These are phyloP conservation scores for Aspergillus piperis DNA, from an alignment of 2,329 filamentous ascomycete species.

Conservation along the genomic window DNA sequence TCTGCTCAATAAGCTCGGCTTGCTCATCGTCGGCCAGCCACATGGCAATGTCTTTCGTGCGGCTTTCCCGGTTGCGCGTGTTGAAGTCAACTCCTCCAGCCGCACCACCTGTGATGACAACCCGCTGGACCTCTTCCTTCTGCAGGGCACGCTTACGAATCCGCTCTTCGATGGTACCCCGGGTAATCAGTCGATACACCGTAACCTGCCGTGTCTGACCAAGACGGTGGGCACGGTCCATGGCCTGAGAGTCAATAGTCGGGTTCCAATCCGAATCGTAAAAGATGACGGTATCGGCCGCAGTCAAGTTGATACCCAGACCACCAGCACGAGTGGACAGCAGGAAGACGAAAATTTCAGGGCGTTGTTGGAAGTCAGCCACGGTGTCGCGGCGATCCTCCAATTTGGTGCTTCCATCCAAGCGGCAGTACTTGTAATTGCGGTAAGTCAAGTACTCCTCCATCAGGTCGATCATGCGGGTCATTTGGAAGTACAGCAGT, in stretches of 20 bases:
- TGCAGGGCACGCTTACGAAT: constrained; percentile 96
- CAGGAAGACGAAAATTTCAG: constrained; percentile 96
- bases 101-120: constrained; percentile 87
- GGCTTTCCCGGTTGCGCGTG: constrained; percentile 83
- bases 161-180: constrained; percentile 94
- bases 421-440: constrained; percentile 97
- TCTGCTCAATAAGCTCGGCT: constrained; percentile 87
- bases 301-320: constrained; percentile 95
- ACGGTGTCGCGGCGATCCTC: constrained; percentile 97
- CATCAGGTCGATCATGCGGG: constrained; percentile 98
- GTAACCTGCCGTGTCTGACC: constrained; percentile 95
- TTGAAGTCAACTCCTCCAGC: constrained; percentile 92
- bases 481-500: constrained; percentile 99
- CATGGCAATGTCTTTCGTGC: constrained; percentile 97
- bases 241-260: constrained; percentile 96
- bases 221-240: constrained; percentile 97
- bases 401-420: constrained; percentile 95
- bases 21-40: constrained; percentile 98
- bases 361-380: constrained; percentile 89
- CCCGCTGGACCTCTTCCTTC: constrained; percentile 97
- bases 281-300: constrained; percentile 97
- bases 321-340: constrained; percentile 95
- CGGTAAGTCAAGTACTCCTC: constrained; percentile 98
- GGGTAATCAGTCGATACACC: constrained; percentile 95
- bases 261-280: constrained; percentile 99